Evolutionary conservation across 768 basidiomycete genomes (phyloP).

Genomic region (Naganishia vishniacii): DNA sequence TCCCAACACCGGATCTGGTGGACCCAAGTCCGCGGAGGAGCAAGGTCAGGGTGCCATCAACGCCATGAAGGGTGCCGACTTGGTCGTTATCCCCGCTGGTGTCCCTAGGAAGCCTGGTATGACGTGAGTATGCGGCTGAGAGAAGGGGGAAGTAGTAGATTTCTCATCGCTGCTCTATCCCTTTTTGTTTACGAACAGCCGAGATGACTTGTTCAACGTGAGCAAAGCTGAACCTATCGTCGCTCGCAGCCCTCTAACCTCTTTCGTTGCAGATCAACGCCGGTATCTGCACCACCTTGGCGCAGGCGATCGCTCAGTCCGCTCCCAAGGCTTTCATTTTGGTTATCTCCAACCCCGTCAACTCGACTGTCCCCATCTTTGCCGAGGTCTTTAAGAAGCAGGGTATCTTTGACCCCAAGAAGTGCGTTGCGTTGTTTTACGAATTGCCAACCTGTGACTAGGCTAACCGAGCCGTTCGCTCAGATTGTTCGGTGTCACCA

Average conservation of each 20-base stretch:
- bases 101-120: conserved; percentile 73
- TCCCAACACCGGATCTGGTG: conserved; percentile 40
- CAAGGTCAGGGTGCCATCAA: conserved; percentile 64
- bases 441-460: not conserved
- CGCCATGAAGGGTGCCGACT: conserved; percentile 72
- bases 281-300: conserved; percentile 89
- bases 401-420: conserved; percentile 83
- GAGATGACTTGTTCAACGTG: conserved; percentile 42
- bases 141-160: not conserved
- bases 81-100: conserved; percentile 94
- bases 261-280: conserved; percentile 73
- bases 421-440: conserved; percentile 53
- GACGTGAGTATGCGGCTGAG: conserved; percentile 42
- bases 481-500: conserved; percentile 95
- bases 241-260: not conserved
- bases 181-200: conserved; percentile 26
- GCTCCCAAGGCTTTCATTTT: conserved; percentile 87
- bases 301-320: conserved; percentile 73
- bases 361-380: conserved; percentile 96
- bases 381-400: conserved; percentile 92
- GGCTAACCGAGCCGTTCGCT: not conserved
- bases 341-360: conserved; percentile 98
- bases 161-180: not conserved
- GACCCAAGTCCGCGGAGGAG: conserved; percentile 53
- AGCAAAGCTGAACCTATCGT: not conserved